Base-by-base conservation (phyloP, 805 yeast species). In the Lachancea meyersii region DNA sequence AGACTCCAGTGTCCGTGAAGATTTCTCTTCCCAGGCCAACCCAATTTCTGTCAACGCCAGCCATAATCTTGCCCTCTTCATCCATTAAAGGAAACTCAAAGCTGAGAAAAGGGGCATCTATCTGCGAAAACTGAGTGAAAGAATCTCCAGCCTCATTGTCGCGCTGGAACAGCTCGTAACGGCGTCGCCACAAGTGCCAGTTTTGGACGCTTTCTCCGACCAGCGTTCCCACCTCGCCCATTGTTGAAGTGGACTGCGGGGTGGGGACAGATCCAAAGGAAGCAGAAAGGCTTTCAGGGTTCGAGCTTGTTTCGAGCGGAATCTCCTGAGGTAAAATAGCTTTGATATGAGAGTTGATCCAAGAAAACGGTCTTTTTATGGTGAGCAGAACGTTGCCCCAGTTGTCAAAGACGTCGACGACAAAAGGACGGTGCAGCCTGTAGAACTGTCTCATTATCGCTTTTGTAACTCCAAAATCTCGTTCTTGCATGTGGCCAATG, bases 171-270 rank as follows among this genome's bases (percentile, higher is more conserved):
- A 93, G 67, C 55, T 89, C 86, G 63, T 93, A 93, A 38, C 82
- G 67, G 45, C 98, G 71, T 58, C 97, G 75, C 96, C 96, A 89
- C 32, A 82, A 69, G 67, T 93, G 97, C 96, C 96, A 93, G 50
- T 83, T 80, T 63, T 93, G 98, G 4, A 84, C 78, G 21, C 86
- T 76, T 60, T 91, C 97, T 1, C 97, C 97, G 16, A 93, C 67
- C 4, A 79, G 56, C 1, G 67, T 58, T 0, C 71, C 74, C 11
- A 65, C 66, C 37, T 72, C 77, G 31, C 64, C 63, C 44, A 70
- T 61, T 68, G 40, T 64, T 62, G 45, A 55, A 44, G 44, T 50
- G 18, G 44, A 35, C 33, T 52, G 54, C 7, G 55, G 55, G 4
- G 34, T 41, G 1, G 55, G 53, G 3, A 43, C 49, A 16, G 45